phyloP scores from a whole-genome alignment of 768 basidiomycete species.

The Suillus brevipes region DNA sequence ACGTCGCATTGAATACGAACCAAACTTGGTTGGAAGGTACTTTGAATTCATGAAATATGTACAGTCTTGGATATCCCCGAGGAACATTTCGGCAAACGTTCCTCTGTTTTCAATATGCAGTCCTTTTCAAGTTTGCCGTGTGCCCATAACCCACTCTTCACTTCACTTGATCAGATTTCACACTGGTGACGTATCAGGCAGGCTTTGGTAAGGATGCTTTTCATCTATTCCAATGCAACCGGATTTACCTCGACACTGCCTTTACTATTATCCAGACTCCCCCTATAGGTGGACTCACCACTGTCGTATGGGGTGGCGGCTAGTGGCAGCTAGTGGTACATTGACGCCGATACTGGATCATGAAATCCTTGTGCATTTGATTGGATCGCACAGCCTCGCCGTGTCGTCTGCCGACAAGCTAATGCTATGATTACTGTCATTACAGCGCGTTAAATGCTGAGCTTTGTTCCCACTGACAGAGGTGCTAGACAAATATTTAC shows the following conservation, averaged over 20 bases:
- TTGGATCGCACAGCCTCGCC: neutral
- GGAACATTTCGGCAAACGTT: neutral
- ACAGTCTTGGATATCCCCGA: neutral
- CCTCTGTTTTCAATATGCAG: neutral
- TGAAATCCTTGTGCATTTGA: neutral
- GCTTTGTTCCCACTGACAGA: neutral
- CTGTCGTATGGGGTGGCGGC: neutral
- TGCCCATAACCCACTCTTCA: neutral
- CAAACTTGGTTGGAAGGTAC: neutral
- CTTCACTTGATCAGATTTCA: neutral
- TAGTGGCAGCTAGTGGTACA: neutral
- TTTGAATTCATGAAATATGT: neutral
- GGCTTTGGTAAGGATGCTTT: neutral
- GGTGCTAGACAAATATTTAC: neutral
- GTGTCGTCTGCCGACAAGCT: neutral
- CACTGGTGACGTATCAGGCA: neutral
- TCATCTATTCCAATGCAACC: neutral
- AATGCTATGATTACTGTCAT: neutral
- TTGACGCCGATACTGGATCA: neutral
- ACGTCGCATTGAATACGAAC: conserved; percentile 23
- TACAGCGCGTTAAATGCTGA: neutral
- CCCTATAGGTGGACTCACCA: neutral
- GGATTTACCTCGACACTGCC: neutral
- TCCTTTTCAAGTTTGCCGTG: neutral
- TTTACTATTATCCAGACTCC: neutral